Evolutionary conservation across 2,329 filamentous ascomycete species (phyloP).

Genomic region (Cadophora sp.): DNA sequence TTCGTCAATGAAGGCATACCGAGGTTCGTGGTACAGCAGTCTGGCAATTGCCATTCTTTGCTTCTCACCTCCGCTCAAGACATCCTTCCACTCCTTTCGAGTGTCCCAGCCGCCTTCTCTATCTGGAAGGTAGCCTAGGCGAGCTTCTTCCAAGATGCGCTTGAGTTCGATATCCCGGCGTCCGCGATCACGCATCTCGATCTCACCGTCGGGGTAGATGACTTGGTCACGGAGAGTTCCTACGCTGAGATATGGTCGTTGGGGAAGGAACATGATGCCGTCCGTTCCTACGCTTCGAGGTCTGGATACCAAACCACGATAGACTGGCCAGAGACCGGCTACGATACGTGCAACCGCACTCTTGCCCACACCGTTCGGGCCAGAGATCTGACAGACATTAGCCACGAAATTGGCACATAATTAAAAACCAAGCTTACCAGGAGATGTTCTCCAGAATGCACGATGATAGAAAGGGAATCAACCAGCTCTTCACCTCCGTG

Average conservation of each 20-base stretch:
- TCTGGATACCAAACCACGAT: conserved; percentile 88
- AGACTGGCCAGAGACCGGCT: conserved; percentile 94
- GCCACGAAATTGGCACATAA: not conserved
- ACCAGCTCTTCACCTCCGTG: conserved; percentile 91
- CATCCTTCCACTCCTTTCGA: conserved; percentile 97
- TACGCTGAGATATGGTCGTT: conserved; percentile 89
- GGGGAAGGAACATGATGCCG: conserved; percentile 98
- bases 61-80: conserved; percentile 96
- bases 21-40: conserved; percentile 91
- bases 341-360: conserved; percentile 86
- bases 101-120: conserved; percentile 97
- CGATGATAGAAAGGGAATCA: conserved; percentile 86
- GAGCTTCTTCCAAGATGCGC: conserved; percentile 80
- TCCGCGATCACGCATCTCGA: conserved; percentile 87
- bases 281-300: conserved; percentile 82
- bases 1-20: conserved; percentile 94
- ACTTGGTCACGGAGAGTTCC: conserved; percentile 96
- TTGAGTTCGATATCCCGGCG: conserved; percentile 81
- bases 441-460: conserved; percentile 89
- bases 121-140: conserved; percentile 86
- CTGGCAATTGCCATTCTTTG: conserved; percentile 92
- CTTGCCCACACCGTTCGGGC: conserved; percentile 94
- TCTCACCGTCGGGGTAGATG: conserved; percentile 93
- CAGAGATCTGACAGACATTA: conserved; percentile 70
- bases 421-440: conserved; percentile 56